Conservation (phyloP, 164 flowering plant genomes). For the Dillenia suffruticosa region DNA sequence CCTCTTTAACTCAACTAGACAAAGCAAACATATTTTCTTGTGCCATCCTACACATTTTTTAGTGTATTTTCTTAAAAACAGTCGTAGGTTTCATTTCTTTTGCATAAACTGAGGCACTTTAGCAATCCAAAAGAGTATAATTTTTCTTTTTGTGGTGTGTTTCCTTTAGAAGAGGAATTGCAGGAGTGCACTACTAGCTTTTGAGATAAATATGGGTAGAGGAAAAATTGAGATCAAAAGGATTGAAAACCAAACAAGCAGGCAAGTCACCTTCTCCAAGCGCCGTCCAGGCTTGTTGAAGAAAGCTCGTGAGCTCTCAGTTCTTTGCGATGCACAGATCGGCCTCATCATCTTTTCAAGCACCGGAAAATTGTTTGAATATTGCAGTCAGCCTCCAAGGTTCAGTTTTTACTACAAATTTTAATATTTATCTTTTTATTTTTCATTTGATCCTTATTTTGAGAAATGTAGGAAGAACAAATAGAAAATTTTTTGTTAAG, state of each 20-base stretch:
- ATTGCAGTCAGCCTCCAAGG: constrained; percentile 20
- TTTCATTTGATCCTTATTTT: neutral
- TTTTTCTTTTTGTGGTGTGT: constrained; percentile 8
- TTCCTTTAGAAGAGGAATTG: constrained; percentile 11
- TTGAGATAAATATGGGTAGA: constrained; percentile 21
- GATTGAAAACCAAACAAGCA: constrained; percentile 37
- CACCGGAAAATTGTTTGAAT: constrained; percentile 32
- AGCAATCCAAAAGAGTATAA: constrained; percentile 5
- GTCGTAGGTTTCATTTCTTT: neutral
- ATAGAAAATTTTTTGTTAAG: no score
- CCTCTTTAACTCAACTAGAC: constrained; percentile 8
- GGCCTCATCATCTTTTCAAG: constrained; percentile 46
- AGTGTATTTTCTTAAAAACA: neutral
- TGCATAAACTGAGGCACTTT: constrained; percentile 10
- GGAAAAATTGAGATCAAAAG: constrained; percentile 32
- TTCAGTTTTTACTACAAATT: neutral
- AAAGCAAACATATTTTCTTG: constrained; percentile 10
- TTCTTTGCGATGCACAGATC: constrained; percentile 51
- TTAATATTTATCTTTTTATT: neutral
- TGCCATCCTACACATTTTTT: constrained; percentile 11
- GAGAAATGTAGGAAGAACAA: no score
- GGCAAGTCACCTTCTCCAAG: constrained; percentile 52
- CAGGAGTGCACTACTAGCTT: neutral
- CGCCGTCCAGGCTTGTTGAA: constrained; percentile 42
- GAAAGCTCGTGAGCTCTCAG: constrained; percentile 47